Evolutionary conservation across 2,329 filamentous ascomycete species (phyloP).

Genomic region (Simplicillium sp.): DNA sequence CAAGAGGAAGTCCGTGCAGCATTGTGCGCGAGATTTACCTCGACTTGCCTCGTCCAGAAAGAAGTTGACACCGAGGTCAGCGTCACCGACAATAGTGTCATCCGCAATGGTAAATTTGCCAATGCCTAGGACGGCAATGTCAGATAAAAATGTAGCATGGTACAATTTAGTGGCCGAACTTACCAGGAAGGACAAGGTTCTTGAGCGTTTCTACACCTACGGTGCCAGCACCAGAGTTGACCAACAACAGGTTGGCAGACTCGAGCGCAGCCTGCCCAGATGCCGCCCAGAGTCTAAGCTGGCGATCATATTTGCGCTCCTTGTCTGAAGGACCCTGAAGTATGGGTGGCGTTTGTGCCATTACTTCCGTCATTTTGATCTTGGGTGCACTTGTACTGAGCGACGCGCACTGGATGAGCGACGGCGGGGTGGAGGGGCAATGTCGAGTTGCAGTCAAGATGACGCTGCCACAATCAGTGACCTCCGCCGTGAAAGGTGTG

Average conservation of each 20-base stretch:
- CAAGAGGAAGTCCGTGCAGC: constrained; percentile 64
- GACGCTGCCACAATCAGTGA: too few species aligned
- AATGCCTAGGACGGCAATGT: constrained; percentile 44
- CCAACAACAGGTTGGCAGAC: constrained; percentile 78
- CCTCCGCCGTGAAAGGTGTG: too few species aligned
- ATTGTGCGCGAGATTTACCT: constrained; percentile 69
- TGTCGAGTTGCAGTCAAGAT: too few species aligned
- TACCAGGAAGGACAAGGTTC: constrained; percentile 88
- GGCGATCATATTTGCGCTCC: constrained; percentile 81
- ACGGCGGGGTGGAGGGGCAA: too few species aligned
- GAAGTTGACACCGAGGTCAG: constrained; percentile 92
- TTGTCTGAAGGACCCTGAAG: constrained; percentile 49
- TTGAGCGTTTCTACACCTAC: constrained; percentile 88
- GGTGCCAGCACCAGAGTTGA: constrained; percentile 81
- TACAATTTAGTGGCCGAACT: constrained; percentile 7
- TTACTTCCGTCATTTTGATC: constrained; percentile 17
- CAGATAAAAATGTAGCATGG: too few species aligned
- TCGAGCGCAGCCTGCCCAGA: constrained; percentile 86
- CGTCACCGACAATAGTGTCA: constrained; percentile 62
- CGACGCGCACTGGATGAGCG: too few species aligned
- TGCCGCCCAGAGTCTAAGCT: constrained; percentile 91
- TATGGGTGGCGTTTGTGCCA: constrained; percentile 18
- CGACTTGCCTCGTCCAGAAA: constrained; percentile 76
- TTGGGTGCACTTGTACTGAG: not conserved
- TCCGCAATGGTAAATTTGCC: constrained; percentile 90